Percentiles rank a stretch among this genome's conserved stretches.
Conservation (phyloP, 2,329 filamentous ascomycete genomes). For the Paracoccidioides lutzii region DNA sequence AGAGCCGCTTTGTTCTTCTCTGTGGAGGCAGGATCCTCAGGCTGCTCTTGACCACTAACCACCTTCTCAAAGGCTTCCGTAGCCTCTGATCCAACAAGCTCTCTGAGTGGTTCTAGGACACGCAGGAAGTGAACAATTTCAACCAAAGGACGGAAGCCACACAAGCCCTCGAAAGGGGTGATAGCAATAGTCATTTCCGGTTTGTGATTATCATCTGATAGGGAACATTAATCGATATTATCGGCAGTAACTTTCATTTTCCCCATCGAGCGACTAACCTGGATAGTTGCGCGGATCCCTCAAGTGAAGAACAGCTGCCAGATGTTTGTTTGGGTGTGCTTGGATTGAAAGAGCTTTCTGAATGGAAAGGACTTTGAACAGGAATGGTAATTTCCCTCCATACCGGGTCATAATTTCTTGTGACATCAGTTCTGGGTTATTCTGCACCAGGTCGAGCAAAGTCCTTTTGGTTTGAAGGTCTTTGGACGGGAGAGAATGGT, state of each 20-base stretch:
- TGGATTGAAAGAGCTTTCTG: constrained; percentile 94
- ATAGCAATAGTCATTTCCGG: constrained; percentile 98
- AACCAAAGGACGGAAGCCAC: constrained; percentile 76
- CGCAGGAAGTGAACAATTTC: constrained; percentile 80
- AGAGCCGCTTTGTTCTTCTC: constrained; percentile 65
- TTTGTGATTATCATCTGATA: constrained; percentile 88
- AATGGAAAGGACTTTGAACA: constrained; percentile 96
- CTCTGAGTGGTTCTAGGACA: constrained; percentile 49
- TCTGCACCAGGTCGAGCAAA: constrained; percentile 73
- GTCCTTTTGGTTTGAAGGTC: constrained; percentile 73
- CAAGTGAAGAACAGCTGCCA: constrained; percentile 76
- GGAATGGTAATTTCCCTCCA: constrained; percentile 73
- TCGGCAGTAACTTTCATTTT: background rate
- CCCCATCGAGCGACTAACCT: constrained; percentile 23
- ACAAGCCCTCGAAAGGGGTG: constrained; percentile 89
- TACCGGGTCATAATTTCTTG: constrained; percentile 60
- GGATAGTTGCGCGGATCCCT: constrained; percentile 89
- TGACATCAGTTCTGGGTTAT: constrained; percentile 74
- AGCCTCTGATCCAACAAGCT: constrained; percentile 45
- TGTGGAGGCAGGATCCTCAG: constrained; percentile 32
- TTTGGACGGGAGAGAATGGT: constrained; percentile 88
- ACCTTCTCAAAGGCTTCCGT: constrained; percentile 44
- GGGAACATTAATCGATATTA: background rate
- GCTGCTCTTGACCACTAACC: constrained; percentile 44
- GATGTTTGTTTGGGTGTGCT: constrained; percentile 89